Evolutionary conservation across 2,329 filamentous ascomycete species (phyloP), one percentile per base, ranked within the genome.

Genomic region (Colletotrichum trifolii): DNA sequence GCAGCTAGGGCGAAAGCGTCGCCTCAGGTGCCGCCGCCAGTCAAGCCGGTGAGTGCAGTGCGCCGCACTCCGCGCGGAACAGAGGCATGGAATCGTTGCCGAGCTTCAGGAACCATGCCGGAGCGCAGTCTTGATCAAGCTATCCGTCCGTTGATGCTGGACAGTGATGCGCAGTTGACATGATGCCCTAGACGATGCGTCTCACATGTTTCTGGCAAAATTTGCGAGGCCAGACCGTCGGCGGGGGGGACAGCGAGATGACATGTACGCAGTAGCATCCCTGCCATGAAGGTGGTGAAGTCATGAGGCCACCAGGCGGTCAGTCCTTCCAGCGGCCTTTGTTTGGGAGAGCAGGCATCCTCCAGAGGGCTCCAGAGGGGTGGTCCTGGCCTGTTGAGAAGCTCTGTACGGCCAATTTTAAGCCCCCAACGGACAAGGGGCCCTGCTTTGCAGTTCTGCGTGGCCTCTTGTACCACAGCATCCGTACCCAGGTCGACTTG

Each of bases 301-400:
- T 54, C 54, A 66, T 66, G 64, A 59, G 64, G 60, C 53, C 48
- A 54, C 54, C 48, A 48, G 45, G 60, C 64, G 60, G 60, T 66
- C 60, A 64, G 49, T 45, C 47, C 59, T 54, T 47, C 25, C 56
- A 40, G 49, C 46, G 39, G 45, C 42, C 46, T 33, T 58, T 25
- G 4, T 25, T 25, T 25, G 25, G 55, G 60, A n/a, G 47, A 53
- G 34, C 60, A 45, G 47, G 55, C 49, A 62, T 62, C 48, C n/a
- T 40, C 35, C 55, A 58, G 55, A 42, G 48, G 55, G 25, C 10
- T 13, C 25, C 60, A 25, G 25, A 25, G 25, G 25, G 25, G 25
- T 25, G 25, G 25, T 25, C 25, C 25, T 4, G 25, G 25, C 25
- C 34, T 36, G 43, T 40, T 48, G 58, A 45, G 45, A 62, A 65